Percentiles rank a stretch among this genome's conserved stretches.
Conservation (phyloP, 2,329 filamentous ascomycete species). For the Microsporum audouinii region DNA sequence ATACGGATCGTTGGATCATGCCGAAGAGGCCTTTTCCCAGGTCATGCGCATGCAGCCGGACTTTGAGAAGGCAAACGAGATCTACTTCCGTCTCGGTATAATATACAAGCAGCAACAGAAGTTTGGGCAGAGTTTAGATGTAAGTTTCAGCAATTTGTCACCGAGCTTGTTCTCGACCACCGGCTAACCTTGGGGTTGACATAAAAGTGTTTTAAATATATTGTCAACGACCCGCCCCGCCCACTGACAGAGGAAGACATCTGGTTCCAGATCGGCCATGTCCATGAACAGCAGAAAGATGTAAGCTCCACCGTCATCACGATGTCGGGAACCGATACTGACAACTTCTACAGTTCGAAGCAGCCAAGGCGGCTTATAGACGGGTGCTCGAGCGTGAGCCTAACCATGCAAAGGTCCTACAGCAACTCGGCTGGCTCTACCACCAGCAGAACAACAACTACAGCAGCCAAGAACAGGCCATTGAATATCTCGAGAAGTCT, state of each 20-base stretch:
- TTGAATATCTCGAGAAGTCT: constrained; percentile 94
- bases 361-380: constrained; percentile 81
- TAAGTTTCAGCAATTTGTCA: constrained; percentile 36
- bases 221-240: constrained; percentile 81
- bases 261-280: constrained; percentile 98
- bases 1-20: constrained; percentile 91
- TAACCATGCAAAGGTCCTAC: constrained; percentile 92
- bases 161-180: background rate
- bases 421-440: constrained; percentile 94
- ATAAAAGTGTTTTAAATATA: constrained; percentile 88
- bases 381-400: constrained; percentile 89
- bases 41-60: constrained; percentile 98
- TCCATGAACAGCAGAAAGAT: constrained; percentile 97
- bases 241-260: constrained; percentile 96
- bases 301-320: constrained; percentile 38
- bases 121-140: constrained; percentile 81
- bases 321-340: constrained; percentile 18
- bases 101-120: constrained; percentile 99
- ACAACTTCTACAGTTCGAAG: constrained; percentile 61
- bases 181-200: constrained; percentile 11
- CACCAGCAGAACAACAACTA: constrained; percentile 92
- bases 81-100: constrained; percentile 97
- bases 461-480: constrained; percentile 85
- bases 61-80: constrained; percentile 98
- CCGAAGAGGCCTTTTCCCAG: constrained; percentile 94